Evolutionary conservation across 2,329 filamentous ascomycete species (phyloP), one percentile per base, ranked within the genome.

Genomic region (Fusarium drepaniforme): DNA sequence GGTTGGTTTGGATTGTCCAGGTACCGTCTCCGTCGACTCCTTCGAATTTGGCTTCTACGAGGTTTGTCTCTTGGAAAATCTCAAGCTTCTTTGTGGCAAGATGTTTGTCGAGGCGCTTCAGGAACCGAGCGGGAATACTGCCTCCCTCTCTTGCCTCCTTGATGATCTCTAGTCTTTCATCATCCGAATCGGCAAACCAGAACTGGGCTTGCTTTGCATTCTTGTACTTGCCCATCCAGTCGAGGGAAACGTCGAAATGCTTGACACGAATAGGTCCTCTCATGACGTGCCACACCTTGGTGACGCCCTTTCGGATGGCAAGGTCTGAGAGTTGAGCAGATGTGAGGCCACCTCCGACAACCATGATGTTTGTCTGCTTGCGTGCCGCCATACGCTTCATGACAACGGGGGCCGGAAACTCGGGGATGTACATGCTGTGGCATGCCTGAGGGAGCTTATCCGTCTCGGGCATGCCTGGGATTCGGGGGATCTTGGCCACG

Each of bases 221-320:
- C 66, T 92, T 91, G 81, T 93, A 96, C 80, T 96, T 96, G 12
- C 92, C 93, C 82, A 96, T 93, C 94, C 94, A 97, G 58, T 90
- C 88, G 2, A 96, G 86, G 67, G 92, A 90, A 28, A 96, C 88
- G 76, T 96, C 94, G 74, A 96, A 96, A 69, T 93, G 91, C 82
- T 96, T 96, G 60, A 94, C 88, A 75, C 85, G 84, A 15, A 88
- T 77, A 0, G 85, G 83, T 0, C 88, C 86, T 0, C 94, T 88
- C 88, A 95, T 91, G 30, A 96, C 79, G 62, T 93, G 89, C 86
- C 89, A 93, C 0, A 96, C 91, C 72, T 91, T 93, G 1, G 85
- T 87, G 1, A 94, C 91, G 0, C 93, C 92, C 28, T 87, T 86
- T 11, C 89, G 87, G 67, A 95, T 83, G 1, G 90, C 90, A 57